Base-by-base conservation (phyloP, 305 asterid species). In the Andrographis paniculata region DNA sequence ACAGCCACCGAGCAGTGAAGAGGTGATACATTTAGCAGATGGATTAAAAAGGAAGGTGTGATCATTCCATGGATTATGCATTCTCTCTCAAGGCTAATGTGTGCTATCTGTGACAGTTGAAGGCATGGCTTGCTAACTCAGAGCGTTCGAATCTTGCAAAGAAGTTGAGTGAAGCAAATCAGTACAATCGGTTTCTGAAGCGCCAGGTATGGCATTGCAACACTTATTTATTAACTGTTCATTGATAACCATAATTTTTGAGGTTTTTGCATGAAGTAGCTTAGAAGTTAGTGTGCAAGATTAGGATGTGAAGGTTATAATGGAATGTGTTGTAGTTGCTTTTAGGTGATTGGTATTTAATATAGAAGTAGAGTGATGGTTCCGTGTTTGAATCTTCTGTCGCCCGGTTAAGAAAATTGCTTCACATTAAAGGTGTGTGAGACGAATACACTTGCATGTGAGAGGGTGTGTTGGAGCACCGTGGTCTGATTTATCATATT, bases 161-260 rank as follows among this genome's bases (percentile, higher is more conserved):
- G 75, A 91, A 83, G 72, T 66, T 91, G 53, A 80, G 98, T 52
- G 96, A 91, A 70, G 98, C 98, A 42, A 91, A 91, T 64, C 88
- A 78, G 53, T 79, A 78, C 39, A 86, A 86, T 47, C 70, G 95
- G 55, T 68, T 73, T 55, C 73, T 86, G 49, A 86, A 86, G 71
- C 92, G 95, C 47, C 82, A 91, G 96, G 98, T 91, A 42, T 59
- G 60, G 22, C 42, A 45, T 10, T 45, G 37, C n/a, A 24, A 36
- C 36, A 8, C 6, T 14, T 37, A 1, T 3, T 2, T 14, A 1
- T n/a, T 6, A 1, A 13, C 4, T 10, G 17, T 37, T n/a, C 4
- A 24, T 24, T 3, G 30, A 4, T 8, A 24, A 24, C 6, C 8
- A 8, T 24, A 8, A 24, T 1, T 1, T 37, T n/a, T 1, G 42